These are phyloP conservation scores for Mycena chlorophos DNA, from an alignment of 768 basidiomycete species.

Conservation along the genomic window DNA sequence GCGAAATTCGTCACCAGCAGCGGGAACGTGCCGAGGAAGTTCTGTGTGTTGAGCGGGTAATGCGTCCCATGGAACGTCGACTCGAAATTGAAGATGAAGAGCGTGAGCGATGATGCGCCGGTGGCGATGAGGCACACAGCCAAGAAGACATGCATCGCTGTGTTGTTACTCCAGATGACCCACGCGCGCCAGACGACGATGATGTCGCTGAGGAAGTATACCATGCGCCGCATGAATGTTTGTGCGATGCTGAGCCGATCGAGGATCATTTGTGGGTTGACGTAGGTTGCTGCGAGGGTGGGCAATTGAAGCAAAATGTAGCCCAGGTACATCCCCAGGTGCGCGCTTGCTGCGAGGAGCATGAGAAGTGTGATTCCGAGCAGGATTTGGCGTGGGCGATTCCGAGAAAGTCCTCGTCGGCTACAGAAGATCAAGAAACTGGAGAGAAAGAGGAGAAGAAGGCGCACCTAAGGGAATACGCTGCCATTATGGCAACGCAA, in stretches of 20 bases:
- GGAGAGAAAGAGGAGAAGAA: too few species aligned
- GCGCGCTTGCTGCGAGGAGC: conserved; percentile 14
- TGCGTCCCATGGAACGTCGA: conserved; percentile 9
- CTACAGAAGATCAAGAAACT: too few species aligned
- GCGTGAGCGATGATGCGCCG: conserved; percentile 14
- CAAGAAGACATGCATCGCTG: conserved; percentile 11
- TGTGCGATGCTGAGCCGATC: conserved; percentile 9
- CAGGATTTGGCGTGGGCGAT: conserved; percentile 13
- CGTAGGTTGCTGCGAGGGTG: conserved; percentile 13
- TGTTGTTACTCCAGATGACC: conserved; percentile 20
- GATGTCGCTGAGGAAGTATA: conserved; percentile 22
- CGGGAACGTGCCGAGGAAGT: conserved; percentile 21
- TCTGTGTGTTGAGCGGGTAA: neutral
- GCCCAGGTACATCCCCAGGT: conserved; percentile 13
- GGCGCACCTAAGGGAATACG: too few species aligned
- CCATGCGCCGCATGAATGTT: conserved; percentile 12
- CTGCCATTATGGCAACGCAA: neutral
- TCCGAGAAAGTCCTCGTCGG: too few species aligned
- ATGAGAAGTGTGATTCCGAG: conserved; percentile 8
- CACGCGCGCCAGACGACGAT: conserved; percentile 24
- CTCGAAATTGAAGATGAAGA: conserved; percentile 18
- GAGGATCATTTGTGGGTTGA: conserved; percentile 1
- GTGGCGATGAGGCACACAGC: conserved; percentile 17
- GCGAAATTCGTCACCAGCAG: conserved; percentile 20
- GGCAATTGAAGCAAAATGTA: conserved; percentile 11